A percentile compares a stretch with the other conserved stretches of the same genome.
phyloP scores from a whole-genome alignment of 2,329 filamentous ascomycete species.

The Dothiorella sarmentorum region DNA sequence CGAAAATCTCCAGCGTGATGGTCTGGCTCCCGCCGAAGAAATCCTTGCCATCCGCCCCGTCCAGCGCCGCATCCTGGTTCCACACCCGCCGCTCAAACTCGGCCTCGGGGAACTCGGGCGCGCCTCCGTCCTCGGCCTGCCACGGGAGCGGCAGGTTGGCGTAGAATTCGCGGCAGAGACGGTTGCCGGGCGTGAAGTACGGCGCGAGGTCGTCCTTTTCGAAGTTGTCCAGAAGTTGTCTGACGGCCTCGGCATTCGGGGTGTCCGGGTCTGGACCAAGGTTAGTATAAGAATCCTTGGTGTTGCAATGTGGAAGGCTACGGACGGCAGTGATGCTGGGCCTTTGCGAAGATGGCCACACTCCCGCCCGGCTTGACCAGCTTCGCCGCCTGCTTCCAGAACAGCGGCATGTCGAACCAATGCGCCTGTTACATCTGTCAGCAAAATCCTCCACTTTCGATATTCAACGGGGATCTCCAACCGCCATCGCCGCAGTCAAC shows the following conservation, averaged over 20 bases:
- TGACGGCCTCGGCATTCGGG: conserved; percentile 43
- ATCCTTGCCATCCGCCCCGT: conserved; percentile 23
- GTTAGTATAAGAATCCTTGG: not conserved
- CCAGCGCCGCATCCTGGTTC: conserved; percentile 32
- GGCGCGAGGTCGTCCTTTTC: conserved; percentile 37
- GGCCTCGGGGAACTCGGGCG: conserved; percentile 39
- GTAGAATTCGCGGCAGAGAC: conserved; percentile 42
- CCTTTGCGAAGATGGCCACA: conserved; percentile 50
- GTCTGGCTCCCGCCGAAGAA: conserved; percentile 26
- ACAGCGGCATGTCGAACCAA: conserved; percentile 55
- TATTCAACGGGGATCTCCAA: not conserved
- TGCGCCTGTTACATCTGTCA: conserved; percentile 37
- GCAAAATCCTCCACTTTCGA: not conserved
- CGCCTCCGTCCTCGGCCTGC: conserved; percentile 33
- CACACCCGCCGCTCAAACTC: conserved; percentile 44
- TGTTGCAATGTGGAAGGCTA: not conserved
- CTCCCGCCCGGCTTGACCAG: conserved; percentile 53
- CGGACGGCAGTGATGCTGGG: not conserved
- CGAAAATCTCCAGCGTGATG: conserved; percentile 35
- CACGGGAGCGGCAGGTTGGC: conserved; percentile 49
- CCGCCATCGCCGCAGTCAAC: conserved; percentile 48
- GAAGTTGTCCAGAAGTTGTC: conserved; percentile 40
- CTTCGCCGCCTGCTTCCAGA: conserved; percentile 48
- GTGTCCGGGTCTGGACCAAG: conserved; percentile 26
- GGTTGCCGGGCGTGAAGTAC: conserved; percentile 45